Conservation (phyloP, 208 protist genomes). For the Leptomonas seymouri region DNA sequence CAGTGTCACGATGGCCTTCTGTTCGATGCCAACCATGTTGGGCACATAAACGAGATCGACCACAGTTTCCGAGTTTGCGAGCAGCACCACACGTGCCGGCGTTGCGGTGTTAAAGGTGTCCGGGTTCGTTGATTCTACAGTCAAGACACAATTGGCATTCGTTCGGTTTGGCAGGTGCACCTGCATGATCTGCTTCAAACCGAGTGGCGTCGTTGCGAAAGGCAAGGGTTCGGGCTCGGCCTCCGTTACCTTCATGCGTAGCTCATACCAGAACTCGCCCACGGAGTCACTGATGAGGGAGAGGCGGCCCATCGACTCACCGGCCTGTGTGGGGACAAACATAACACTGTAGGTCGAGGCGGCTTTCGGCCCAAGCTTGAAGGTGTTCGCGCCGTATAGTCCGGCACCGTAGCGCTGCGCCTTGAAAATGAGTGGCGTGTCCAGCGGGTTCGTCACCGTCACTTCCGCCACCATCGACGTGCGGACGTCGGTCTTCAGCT, state of each 20-base stretch:
- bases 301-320: slow-evolving; percentile 69
- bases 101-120: slow-evolving; percentile 54
- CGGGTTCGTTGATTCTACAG: slow-evolving; percentile 66
- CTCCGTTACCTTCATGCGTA: slow-evolving; percentile 79
- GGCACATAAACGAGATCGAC: slow-evolving; percentile 83
- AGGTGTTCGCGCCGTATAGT: slow-evolving; percentile 74
- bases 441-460: slow-evolving; percentile 81
- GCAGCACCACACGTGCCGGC: slow-evolving; percentile 47
- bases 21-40: slow-evolving; percentile 55
- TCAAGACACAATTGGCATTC: slow-evolving; percentile 46
- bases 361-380: slow-evolving; percentile 57
- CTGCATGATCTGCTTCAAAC: slow-evolving; percentile 49
- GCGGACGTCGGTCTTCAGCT: slow-evolving; percentile 80
- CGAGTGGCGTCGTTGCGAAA: slow-evolving; percentile 75
- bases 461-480: slow-evolving; percentile 88
- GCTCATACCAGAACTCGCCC: slow-evolving; percentile 96
- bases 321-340: slow-evolving; percentile 86
- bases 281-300: slow-evolving; percentile 87
- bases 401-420: slow-evolving; percentile 79
- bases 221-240: slow-evolving; percentile 69
- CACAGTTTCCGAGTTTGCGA: slow-evolving; percentile 53
- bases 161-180: slow-evolving; percentile 84
- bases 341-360: slow-evolving; percentile 72
- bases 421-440: slow-evolving; percentile 71
- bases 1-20: slow-evolving; percentile 65